Percentiles rank a stretch among this genome's conserved stretches.
Evolutionary conservation across 176 grass and related monocot species (phyloP).

Genomic region (Paspalum notatum): DNA sequence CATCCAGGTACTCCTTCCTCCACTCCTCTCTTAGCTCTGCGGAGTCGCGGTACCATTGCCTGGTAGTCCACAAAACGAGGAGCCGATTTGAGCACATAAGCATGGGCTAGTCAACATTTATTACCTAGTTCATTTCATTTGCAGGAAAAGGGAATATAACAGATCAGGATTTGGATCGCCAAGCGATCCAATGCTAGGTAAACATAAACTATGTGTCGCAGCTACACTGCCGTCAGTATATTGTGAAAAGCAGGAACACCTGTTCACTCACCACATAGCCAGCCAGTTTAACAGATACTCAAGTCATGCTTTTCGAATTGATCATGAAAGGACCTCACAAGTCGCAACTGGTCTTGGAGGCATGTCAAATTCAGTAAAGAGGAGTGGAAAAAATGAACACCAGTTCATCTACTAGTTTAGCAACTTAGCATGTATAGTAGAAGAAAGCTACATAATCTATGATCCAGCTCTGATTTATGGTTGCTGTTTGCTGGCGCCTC

Average conservation of each 20-base stretch:
- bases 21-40: constrained; percentile 74
- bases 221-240: not conserved
- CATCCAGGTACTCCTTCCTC: constrained; percentile 83
- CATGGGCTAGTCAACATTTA: not conserved
- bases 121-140: not conserved
- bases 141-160: not conserved
- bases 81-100: not conserved
- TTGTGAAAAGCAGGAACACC: not conserved
- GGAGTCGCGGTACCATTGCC: constrained; percentile 81
- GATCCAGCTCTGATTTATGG: not conserved
- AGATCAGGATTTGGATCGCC: not conserved
- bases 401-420: not conserved
- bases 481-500: not conserved
- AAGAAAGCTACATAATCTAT: not conserved
- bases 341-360: not conserved
- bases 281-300: not conserved
- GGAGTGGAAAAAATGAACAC: not conserved
- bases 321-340: not conserved
- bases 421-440: not conserved
- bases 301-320: not conserved
- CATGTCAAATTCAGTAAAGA: not conserved
- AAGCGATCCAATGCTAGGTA: not conserved
- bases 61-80: constrained; percentile 34
- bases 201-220: not conserved
- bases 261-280: too few species aligned